phyloP scores from a whole-genome alignment of 768 basidiomycete genomes.

The Tulasnella sp. region DNA sequence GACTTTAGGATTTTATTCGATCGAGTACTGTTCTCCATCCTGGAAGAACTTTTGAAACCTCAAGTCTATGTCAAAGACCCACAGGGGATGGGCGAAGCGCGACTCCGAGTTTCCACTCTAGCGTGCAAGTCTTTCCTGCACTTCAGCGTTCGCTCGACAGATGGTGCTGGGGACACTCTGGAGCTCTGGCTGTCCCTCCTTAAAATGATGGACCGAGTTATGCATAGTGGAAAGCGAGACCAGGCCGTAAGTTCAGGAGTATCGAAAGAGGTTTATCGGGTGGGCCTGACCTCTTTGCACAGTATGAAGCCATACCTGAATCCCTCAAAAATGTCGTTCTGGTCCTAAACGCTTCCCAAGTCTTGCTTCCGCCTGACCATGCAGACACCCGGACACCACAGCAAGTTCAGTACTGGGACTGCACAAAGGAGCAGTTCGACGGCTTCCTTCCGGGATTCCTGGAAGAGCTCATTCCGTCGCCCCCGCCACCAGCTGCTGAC shows the following conservation, averaged over 20 bases:
- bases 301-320: conserved; percentile 95
- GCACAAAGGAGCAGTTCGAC: conserved; percentile 78
- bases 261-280: neutral
- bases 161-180: conserved; percentile 46
- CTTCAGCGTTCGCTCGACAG: conserved; percentile 63
- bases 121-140: conserved; percentile 95
- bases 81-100: conserved; percentile 80
- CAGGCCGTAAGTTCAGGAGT: conserved; percentile 51
- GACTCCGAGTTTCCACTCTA: conserved; percentile 76
- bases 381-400: conserved; percentile 21
- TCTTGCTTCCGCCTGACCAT: conserved; percentile 58
- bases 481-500: conserved; percentile 5
- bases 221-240: conserved; percentile 74
- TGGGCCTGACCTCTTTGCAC: neutral
- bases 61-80: conserved; percentile 71
- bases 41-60: conserved; percentile 83
- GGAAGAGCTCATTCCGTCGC: conserved; percentile 41
- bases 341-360: conserved; percentile 85
- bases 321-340: conserved; percentile 93
- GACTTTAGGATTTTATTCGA: conserved; percentile 79
- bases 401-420: conserved; percentile 67
- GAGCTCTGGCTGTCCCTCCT: conserved; percentile 82
- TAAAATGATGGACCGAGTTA: conserved; percentile 78
- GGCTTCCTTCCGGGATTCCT: conserved; percentile 88
- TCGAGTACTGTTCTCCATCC: conserved; percentile 75